Evolutionary conservation across 208 protist species (phyloP).

Genomic region (Naegleria lovaniensis): DNA sequence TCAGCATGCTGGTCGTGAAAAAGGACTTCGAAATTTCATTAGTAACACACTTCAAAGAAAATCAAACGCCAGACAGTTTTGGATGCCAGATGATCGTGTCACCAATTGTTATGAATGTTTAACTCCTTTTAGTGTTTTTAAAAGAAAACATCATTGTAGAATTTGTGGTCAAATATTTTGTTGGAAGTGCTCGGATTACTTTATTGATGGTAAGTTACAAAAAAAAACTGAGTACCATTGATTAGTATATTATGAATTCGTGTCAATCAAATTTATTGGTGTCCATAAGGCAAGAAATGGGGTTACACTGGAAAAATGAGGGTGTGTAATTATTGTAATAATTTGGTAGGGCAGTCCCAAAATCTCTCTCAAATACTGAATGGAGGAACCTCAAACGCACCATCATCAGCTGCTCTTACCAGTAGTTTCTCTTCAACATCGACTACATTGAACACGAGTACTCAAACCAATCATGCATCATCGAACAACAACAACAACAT

Average conservation of each 20-base stretch:
- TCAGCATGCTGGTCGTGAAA: neutral
- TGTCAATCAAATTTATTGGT: too few relatives aligned
- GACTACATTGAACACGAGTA: too few relatives aligned
- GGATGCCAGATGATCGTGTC: slow-evolving; percentile 62
- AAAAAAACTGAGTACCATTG: neutral
- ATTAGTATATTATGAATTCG: neutral
- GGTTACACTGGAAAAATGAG: neutral
- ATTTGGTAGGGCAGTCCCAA: neutral
- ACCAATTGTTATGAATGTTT: slow-evolving; percentile 61
- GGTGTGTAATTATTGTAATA: slow-evolving; percentile 14
- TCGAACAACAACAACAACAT: too few relatives aligned
- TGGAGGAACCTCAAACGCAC: too few relatives aligned
- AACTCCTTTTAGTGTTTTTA: slow-evolving; percentile 51
- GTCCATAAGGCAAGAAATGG: neutral
- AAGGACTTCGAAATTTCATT: neutral
- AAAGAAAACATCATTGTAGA: slow-evolving; percentile 64
- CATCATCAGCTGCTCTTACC: too few relatives aligned
- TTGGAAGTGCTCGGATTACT: slow-evolving; percentile 46
- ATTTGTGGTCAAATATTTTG: slow-evolving; percentile 76
- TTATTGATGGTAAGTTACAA: neutral
- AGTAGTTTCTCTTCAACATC: too few relatives aligned
- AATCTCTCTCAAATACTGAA: too few relatives aligned
- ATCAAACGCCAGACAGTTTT: slow-evolving; percentile 37
- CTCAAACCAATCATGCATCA: too few relatives aligned
- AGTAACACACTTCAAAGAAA: neutral